Base-by-base conservation (phyloP, 2,329 filamentous ascomycete genomes). In the Colletotrichum scovillei region DNA sequence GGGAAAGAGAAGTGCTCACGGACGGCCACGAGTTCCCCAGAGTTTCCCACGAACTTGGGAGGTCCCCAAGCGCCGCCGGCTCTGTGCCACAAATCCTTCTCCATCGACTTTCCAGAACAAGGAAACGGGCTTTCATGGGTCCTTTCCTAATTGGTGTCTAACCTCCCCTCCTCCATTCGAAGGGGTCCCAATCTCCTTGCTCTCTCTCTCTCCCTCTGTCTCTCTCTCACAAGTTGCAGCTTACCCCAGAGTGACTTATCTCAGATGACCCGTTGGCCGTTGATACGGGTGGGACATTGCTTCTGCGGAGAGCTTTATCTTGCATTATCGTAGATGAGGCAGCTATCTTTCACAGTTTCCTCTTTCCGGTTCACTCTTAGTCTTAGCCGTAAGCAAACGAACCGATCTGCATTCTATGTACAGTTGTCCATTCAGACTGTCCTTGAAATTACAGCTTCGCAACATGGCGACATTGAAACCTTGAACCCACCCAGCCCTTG, bases 51-150 rank as follows among this genome's bases (percentile, higher is more conserved):
- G 52, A 58, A 30, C 46, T 24, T 11, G 56, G 52, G 60, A 53
- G 60, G 46, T 30, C 32, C 52, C 69, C 42, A 63, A 63, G 65
- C 66, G 65, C 38, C 22, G 12, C 52, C 22, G 24, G 22, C 38
- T 22, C 53, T 22, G 52, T 62, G 24, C 38, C 56, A 24, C 55
- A 24, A 35, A 57, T 53, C 62, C 42, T 63, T 62, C 42, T 35
- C 35, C 30, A 57, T 70, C 32, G 42, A 42, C 32, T 67, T 59
- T 63, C 65, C 53, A 52, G 30, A 63, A 72, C 32, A 52, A 63
- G 58, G 42, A 49, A 42, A 38, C 5, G 60, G 57, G 28, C 52
- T 42, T 63, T 63, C 58, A 53, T 28, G 59, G 59, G 58, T 22
- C 52, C 58, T 19, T 35, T 53, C 42, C 59, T 22, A 16, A 72